Evolutionary conservation across 805 yeast genomes (phyloP).

Genomic region (Suhomyces sp.): DNA sequence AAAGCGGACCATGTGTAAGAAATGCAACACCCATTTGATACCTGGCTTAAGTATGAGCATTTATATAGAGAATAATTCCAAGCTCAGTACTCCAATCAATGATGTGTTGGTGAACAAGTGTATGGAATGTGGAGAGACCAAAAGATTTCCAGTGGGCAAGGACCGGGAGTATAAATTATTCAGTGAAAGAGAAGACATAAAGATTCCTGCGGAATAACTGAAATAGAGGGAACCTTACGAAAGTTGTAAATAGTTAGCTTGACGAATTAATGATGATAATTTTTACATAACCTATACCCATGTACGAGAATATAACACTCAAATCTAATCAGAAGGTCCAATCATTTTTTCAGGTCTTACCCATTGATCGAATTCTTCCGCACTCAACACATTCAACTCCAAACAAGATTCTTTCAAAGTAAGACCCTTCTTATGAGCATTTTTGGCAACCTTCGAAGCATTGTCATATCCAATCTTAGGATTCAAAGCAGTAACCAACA

Average conservation of each 20-base stretch:
- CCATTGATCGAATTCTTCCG: slow-evolving; percentile 39
- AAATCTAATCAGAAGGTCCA: slow-evolving; percentile 31
- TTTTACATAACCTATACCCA: too few species aligned
- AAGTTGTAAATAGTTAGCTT: too few species aligned
- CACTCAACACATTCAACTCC: slow-evolving; percentile 34
- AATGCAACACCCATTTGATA: slow-evolving; percentile 52
- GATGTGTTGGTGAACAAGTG: slow-evolving; percentile 55
- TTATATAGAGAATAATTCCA: slow-evolving; percentile 44
- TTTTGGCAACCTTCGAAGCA: slow-evolving; percentile 41
- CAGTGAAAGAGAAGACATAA: slow-evolving; percentile 37
- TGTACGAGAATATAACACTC: too few species aligned
- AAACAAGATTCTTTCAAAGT: slow-evolving; percentile 38
- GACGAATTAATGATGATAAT: too few species aligned
- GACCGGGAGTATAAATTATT: slow-evolving; percentile 50
- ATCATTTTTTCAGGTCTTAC: slow-evolving; percentile 42
- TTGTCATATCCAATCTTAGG: slow-evolving; percentile 42
- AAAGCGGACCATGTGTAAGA: slow-evolving; percentile 70
- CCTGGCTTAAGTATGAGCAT: slow-evolving; percentile 47
- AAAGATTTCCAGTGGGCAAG: slow-evolving; percentile 63
- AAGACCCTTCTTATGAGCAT: slow-evolving; percentile 41
- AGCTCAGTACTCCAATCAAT: slow-evolving; percentile 24
- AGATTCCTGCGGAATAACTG: slow-evolving; percentile 3
- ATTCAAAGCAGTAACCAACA: slow-evolving; percentile 42
- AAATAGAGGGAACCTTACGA: too few species aligned
- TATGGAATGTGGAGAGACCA: slow-evolving; percentile 47